Base-by-base conservation (phyloP, 2,329 filamentous ascomycete species). In the Fusarium pininemorale region DNA sequence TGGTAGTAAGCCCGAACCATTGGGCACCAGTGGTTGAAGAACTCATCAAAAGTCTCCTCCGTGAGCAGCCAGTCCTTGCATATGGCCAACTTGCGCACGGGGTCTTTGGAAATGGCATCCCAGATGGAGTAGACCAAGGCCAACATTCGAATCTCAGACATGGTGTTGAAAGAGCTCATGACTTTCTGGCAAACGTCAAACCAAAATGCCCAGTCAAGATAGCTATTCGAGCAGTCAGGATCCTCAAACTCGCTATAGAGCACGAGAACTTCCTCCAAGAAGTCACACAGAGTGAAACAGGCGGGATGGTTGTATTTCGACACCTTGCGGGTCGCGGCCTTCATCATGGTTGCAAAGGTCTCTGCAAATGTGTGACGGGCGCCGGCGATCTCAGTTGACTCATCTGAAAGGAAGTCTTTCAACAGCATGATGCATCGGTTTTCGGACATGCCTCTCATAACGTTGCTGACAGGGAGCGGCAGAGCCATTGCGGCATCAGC, bases 1-100 rank as follows among this genome's bases (percentile, higher is more conserved):
- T 97, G 96, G 80, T 92, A 98, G 81, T 98, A 98, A 20, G 94
- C 93, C 69, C 95, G 90, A 28, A 98, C 94, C 95, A 98, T 97
- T 0, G 95, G 94, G 79, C 94, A 97, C 95, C 95, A 98, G 79
- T 98, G 94, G 79, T 93, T 96, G 83, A 98, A 98, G 70, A 94
- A 91, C 69, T 90, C 90, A 79, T 93, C 90, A 80, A 98, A 98
- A 5, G 92, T 89, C 32, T 91, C 87, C 61, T 93, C 91, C 12
- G 91, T 88, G 18, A 98, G 84, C 44, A 98, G 84, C 86, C 96
- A 95, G 28, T 91, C 90, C 35, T 93, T 78, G 79, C 94, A 97
- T 24, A 97, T 80, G 20, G 87, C 84, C 64, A 89, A 86, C 81
- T 96, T 97, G 56, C 93, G 89, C 57, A 85, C 84, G 5, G 91